A percentile compares a stretch with the other conserved stretches of the same genome.
Evolutionary conservation across 441 rosid genomes (phyloP).

Genomic region (Erodium chrysanthum): DNA sequence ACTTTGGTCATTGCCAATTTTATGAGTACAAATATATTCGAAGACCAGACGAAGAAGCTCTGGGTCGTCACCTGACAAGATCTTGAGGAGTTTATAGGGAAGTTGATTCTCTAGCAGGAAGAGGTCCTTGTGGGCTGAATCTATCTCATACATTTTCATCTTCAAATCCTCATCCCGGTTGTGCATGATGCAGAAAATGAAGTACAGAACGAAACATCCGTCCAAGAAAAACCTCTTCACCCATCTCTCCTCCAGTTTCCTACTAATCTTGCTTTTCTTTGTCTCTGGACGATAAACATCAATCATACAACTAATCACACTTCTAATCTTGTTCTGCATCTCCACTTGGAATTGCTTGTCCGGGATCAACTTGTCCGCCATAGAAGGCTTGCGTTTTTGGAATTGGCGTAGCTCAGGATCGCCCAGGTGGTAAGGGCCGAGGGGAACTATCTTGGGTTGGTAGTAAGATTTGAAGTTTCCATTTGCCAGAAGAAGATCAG

Average conservation of each 20-base stretch:
- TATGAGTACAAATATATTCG: neutral
- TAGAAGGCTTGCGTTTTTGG: neutral
- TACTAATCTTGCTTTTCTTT: neutral
- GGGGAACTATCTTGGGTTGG: neutral
- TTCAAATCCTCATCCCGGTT: neutral
- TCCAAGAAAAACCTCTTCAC: slow-evolving; percentile 20
- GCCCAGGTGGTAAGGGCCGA: neutral
- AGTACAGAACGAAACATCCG: slow-evolving; percentile 14
- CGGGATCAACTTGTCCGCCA: neutral
- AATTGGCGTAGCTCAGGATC: neutral
- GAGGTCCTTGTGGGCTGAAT: slow-evolving; percentile 10
- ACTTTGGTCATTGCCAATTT: neutral
- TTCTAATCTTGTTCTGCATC: neutral
- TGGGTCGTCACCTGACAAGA: neutral
- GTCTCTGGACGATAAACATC: neutral
- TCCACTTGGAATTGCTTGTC: neutral
- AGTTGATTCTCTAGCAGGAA: slow-evolving; percentile 20
- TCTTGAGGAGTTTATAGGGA: slow-evolving; percentile 13
- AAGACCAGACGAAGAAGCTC: neutral
- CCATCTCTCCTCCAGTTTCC: too few species aligned
- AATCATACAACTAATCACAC: neutral
- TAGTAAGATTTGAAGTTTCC: neutral
- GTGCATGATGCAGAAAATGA: neutral
- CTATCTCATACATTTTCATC: slow-evolving; percentile 10
- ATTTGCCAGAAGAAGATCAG: neutral